Percentiles rank a stretch among this genome's conserved stretches.
Evolutionary conservation across 768 basidiomycete species (phyloP).

Genomic region (Cystobasidiopsis lactophilus): DNA sequence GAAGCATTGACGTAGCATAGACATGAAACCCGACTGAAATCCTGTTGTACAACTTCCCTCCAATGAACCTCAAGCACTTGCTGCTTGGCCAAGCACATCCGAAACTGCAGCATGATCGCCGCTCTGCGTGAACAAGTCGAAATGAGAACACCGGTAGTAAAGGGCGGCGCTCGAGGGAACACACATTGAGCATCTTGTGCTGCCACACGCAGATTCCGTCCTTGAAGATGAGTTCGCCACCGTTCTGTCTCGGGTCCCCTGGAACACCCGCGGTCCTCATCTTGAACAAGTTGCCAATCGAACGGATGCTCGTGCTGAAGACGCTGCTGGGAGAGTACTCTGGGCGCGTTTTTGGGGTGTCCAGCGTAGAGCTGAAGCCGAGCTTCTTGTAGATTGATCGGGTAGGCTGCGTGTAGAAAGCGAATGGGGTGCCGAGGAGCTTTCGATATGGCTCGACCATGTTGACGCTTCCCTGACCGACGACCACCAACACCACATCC

Average conservation of each 20-base stretch:
- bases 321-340: not conserved
- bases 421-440: not conserved
- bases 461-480: not conserved
- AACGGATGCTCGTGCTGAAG: not conserved
- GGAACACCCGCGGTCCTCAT: not conserved
- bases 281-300: not conserved
- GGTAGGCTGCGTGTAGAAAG: not conserved
- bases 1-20: too few relatives aligned
- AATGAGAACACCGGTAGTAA: too few relatives aligned
- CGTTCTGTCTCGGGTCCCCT: not conserved
- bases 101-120: not conserved
- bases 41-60: too few relatives aligned
- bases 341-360: not conserved
- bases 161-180: too few relatives aligned
- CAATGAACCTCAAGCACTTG: too few relatives aligned
- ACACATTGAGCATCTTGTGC: not conserved
- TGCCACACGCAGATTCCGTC: not conserved
- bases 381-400: not conserved
- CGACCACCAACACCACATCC: not conserved
- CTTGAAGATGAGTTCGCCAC: not conserved
- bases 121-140: not conserved
- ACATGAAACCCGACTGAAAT: too few relatives aligned
- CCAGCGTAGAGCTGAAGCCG: not conserved
- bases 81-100: not conserved
- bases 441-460: not conserved